These are phyloP conservation scores for Stemphylium beticola DNA, from an alignment of 2,329 filamentous ascomycete species.

Conservation along the genomic window DNA sequence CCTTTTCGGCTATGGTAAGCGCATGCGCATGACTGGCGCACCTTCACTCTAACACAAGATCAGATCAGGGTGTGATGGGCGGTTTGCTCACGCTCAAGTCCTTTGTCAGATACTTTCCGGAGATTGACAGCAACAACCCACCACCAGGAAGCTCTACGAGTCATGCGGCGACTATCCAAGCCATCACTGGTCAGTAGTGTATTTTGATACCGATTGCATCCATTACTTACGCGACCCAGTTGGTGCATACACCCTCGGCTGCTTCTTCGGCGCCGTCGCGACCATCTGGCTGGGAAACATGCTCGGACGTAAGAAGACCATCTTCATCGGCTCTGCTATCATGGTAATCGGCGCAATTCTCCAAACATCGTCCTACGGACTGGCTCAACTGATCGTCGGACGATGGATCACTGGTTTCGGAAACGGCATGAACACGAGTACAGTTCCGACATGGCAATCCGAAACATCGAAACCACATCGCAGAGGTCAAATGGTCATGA, in stretches of 20 bases:
- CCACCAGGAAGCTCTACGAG: constrained; percentile 39
- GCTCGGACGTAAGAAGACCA: constrained; percentile 63
- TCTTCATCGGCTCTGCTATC: constrained; percentile 65
- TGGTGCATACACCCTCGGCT: constrained; percentile 50
- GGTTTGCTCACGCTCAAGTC: constrained; percentile 70
- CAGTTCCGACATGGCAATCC: constrained; percentile 56
- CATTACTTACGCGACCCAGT: constrained; percentile 21
- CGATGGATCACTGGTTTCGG: constrained; percentile 59
- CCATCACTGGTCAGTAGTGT: constrained; percentile 42
- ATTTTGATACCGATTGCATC: constrained; percentile 8
- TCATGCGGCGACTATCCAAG: constrained; percentile 52
- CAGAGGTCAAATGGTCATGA: constrained; percentile 56
- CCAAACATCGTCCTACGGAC: constrained; percentile 59
- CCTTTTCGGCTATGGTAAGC: constrained; percentile 65
- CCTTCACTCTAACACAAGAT: constrained; percentile 10
- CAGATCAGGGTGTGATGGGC: constrained; percentile 62
- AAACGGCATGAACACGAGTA: constrained; percentile 44
- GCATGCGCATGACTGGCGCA: background rate
- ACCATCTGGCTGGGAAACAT: constrained; percentile 61
- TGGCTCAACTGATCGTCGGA: constrained; percentile 55
- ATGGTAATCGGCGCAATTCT: constrained; percentile 66
- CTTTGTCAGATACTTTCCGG: constrained; percentile 58
- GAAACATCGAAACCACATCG: constrained; percentile 56
- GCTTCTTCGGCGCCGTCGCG: constrained; percentile 53
- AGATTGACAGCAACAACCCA: constrained; percentile 49